A percentile compares a stretch with the other conserved stretches of the same genome.
phyloP scores from a whole-genome alignment of 768 basidiomycete species.

The Hygrocybe punicea region DNA sequence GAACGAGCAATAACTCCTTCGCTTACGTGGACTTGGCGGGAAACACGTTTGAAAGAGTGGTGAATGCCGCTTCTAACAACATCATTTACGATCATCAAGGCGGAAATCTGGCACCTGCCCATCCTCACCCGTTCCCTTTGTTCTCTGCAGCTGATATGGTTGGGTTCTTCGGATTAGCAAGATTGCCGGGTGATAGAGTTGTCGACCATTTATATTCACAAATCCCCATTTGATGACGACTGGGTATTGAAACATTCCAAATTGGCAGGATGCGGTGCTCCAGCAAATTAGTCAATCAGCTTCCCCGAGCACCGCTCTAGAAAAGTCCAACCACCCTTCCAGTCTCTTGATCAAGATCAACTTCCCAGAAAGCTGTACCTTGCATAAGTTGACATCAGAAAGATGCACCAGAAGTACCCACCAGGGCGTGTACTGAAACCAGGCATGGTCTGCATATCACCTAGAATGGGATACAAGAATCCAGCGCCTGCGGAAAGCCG shows the following conservation, averaged over 20 bases:
- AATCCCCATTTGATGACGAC: too few relatives aligned
- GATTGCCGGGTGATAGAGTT: slow-evolving; percentile 20
- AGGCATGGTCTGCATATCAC: slow-evolving; percentile 98
- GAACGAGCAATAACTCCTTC: slow-evolving; percentile 68
- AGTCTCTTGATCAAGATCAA: slow-evolving; percentile 72
- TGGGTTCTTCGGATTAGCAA: slow-evolving; percentile 2
- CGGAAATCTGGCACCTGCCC: slow-evolving; percentile 43
- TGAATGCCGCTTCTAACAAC: slow-evolving; percentile 57
- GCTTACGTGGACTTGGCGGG: slow-evolving; percentile 54
- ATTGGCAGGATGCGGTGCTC: not conserved
- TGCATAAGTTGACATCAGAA: slow-evolving; percentile 11
- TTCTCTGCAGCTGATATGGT: not conserved
- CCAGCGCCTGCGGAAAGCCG: slow-evolving; percentile 89
- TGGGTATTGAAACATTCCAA: too few relatives aligned
- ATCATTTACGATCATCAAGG: slow-evolving; percentile 58
- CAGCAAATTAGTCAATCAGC: not conserved
- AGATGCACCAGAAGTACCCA: slow-evolving; percentile 22
- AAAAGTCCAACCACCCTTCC: slow-evolving; percentile 87
- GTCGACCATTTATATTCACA: too few relatives aligned
- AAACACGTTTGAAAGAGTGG: slow-evolving; percentile 60
- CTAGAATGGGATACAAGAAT: slow-evolving; percentile 93
- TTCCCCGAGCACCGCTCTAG: slow-evolving; percentile 33
- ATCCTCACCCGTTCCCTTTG: not conserved
- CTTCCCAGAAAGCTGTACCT: slow-evolving; percentile 82
- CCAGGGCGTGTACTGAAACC: slow-evolving; percentile 90